Conservation (phyloP, 768 basidiomycete species). For the Rhizopogon vulgaris region DNA sequence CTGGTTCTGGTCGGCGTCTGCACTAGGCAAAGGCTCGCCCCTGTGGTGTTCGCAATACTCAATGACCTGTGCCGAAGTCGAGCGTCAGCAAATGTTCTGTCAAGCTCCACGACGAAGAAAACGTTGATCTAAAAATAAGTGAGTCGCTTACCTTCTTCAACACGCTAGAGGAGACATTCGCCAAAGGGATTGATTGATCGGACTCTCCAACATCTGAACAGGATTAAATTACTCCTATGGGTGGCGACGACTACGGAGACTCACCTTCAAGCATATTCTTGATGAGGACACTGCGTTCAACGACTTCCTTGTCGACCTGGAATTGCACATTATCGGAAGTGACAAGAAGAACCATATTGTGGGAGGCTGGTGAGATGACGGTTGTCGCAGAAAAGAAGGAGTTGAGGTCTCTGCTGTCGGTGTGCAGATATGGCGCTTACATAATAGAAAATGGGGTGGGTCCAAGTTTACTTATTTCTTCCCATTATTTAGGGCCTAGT, state of each 20-base stretch:
- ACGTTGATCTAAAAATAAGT: not conserved
- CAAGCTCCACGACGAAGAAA: not conserved
- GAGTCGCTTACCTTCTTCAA: constrained; percentile 70
- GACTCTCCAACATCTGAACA: constrained; percentile 84
- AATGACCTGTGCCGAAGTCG: constrained; percentile 56
- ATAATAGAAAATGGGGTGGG: not conserved
- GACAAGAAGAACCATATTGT: constrained; percentile 74
- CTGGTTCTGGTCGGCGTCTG: constrained; percentile 72
- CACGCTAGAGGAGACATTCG: constrained; percentile 89
- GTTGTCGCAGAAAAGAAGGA: not conserved
- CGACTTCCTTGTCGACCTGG: constrained; percentile 88
- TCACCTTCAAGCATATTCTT: constrained; percentile 99
- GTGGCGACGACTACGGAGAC: constrained; percentile 1
- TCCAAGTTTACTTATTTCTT: no score
- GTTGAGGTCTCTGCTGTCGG: not conserved
- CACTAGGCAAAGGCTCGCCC: constrained; percentile 88
- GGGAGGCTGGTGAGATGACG: not conserved
- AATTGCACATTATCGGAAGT: constrained; percentile 97
- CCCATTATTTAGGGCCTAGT: no score
- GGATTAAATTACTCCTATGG: not conserved
- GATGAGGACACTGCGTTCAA: constrained; percentile 92
- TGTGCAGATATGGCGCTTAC: not conserved
- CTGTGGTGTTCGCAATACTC: constrained; percentile 99
- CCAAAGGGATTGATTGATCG: constrained; percentile 90
- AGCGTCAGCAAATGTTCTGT: not conserved